Evolutionary conservation across 345 rosid species (phyloP).

Genomic region (Clausena lansium): DNA sequence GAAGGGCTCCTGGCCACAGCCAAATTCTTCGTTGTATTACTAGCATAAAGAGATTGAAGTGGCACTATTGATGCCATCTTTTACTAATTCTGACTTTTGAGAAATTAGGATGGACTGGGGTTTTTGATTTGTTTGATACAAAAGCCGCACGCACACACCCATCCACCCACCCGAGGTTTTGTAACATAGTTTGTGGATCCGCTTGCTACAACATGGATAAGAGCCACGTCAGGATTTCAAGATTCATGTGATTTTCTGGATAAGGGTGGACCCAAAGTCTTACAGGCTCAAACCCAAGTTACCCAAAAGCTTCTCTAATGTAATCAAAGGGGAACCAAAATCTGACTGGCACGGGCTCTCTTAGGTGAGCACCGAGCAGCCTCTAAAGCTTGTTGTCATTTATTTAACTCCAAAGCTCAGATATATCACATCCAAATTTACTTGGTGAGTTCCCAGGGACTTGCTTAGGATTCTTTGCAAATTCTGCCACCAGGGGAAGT

Average conservation of each 20-base stretch:
- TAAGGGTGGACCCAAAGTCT: slow-evolving; percentile 34
- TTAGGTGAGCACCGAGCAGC: not conserved
- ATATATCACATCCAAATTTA: not conserved
- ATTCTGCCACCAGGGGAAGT: not conserved
- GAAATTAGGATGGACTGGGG: not conserved
- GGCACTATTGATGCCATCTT: slow-evolving; percentile 35
- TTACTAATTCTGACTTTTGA: not conserved
- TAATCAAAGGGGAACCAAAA: not conserved
- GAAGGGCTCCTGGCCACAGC: slow-evolving; percentile 11
- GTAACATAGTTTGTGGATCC: slow-evolving; percentile 7
- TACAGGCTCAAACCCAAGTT: not conserved
- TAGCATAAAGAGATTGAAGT: slow-evolving; percentile 25
- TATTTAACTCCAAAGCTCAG: not conserved
- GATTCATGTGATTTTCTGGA: slow-evolving; percentile 34
- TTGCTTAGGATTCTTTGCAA: not conserved
- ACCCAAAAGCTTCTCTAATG: not conserved
- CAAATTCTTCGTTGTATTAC: slow-evolving; percentile 21
- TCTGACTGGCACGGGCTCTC: not conserved
- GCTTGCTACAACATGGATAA: slow-evolving; percentile 34
- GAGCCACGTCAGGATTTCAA: slow-evolving; percentile 37
- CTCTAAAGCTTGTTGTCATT: not conserved
- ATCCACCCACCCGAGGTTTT: no score
- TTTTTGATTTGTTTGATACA: not conserved
- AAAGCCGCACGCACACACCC: slow-evolving; percentile 2
- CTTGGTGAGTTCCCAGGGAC: not conserved